Conservation (phyloP, 306 rosid genomes). For the Mimosa pudica region DNA sequence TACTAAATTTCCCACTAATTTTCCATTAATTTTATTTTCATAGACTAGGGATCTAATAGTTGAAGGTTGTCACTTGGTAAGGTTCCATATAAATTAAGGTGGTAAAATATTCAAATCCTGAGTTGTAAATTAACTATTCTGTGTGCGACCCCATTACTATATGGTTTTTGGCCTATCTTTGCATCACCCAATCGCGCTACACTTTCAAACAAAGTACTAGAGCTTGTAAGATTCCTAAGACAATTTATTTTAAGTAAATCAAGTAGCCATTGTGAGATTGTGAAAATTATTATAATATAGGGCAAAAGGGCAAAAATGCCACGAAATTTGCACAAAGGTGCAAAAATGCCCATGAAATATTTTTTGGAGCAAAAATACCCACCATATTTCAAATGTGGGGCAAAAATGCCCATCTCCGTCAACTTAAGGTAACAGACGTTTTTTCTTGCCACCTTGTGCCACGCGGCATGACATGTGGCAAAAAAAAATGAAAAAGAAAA, state of each 20-base stretch:
- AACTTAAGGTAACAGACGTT: too few relatives aligned
- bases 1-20: background rate
- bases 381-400: too few relatives aligned
- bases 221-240: background rate
- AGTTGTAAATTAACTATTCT: background rate
- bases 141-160: background rate
- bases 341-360: too few relatives aligned
- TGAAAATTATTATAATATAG: background rate
- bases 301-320: too few relatives aligned
- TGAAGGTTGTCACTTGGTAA: background rate
- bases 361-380: too few relatives aligned
- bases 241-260: background rate
- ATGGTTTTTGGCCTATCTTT: background rate
- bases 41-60: background rate
- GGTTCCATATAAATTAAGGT: constrained; percentile 35
- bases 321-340: too few relatives aligned
- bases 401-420: too few relatives aligned
- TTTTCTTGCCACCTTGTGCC: too few relatives aligned
- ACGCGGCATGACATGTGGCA: too few relatives aligned
- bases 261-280: background rate
- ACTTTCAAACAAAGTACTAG: constrained; percentile 14
- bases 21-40: background rate
- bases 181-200: background rate
- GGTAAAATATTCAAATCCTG: background rate
- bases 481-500: too few relatives aligned